phyloP scores from a whole-genome alignment of 2,329 filamentous ascomycete species.

The Cladophialophora yegresii region DNA sequence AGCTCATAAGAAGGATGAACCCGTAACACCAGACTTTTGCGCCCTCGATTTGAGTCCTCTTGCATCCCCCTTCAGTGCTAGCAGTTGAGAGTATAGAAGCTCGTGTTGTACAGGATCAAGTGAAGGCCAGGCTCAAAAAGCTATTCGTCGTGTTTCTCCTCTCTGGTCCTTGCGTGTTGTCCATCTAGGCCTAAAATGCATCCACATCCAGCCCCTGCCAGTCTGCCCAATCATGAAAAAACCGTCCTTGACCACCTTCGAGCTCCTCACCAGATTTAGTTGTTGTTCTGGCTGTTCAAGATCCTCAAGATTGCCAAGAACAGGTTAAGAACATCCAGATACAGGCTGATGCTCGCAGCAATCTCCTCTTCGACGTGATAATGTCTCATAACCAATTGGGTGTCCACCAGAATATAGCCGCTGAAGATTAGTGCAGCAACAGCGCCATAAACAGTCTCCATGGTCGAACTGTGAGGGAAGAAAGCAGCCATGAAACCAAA shows the following conservation, averaged over 20 bases:
- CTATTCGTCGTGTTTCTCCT: not conserved
- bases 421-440: conserved; percentile 85
- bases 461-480: conserved; percentile 77
- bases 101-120: not conserved
- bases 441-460: conserved; percentile 82
- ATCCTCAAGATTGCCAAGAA: conserved; percentile 96
- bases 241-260: not conserved
- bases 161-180: not conserved
- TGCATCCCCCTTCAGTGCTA: not conserved
- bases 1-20: not conserved
- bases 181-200: not conserved
- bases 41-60: not conserved
- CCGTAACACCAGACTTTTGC: not conserved
- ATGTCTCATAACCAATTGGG: conserved; percentile 90
- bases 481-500: conserved; percentile 93
- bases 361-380: conserved; percentile 99
- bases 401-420: conserved; percentile 93
- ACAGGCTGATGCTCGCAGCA: conserved; percentile 88
- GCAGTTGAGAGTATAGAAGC: not conserved
- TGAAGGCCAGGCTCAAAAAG: not conserved
- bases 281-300: conserved; percentile 85
- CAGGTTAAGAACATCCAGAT: conserved; percentile 94
- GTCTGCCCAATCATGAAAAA: not conserved
- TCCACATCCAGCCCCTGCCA: not conserved
- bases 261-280: conserved; percentile 56